These are phyloP conservation scores for Spongispora temasekensis DNA, from an alignment of 1,284 basidiomycete species.

Conservation along the genomic window DNA sequence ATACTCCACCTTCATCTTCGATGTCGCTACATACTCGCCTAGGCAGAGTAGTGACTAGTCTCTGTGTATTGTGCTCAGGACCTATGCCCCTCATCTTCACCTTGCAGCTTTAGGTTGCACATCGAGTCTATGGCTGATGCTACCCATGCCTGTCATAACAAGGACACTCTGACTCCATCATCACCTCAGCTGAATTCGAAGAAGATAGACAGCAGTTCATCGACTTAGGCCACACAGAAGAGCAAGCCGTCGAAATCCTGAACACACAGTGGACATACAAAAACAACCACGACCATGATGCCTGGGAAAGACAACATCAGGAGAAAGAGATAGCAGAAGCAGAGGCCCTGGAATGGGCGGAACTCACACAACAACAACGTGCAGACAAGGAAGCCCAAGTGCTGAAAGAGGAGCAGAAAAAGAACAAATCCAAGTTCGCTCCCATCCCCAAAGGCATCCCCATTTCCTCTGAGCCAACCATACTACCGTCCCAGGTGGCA, in stretches of 20 bases:
- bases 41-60: too few relatives aligned
- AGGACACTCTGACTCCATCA: too few relatives aligned
- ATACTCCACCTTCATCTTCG: too few relatives aligned
- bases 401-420: not conserved
- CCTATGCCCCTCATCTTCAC: too few relatives aligned
- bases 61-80: too few relatives aligned
- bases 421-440: not conserved
- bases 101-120: too few relatives aligned
- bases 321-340: not conserved
- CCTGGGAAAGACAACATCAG: not conserved
- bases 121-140: too few relatives aligned
- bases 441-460: not conserved
- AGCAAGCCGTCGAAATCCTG: not conserved
- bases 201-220: not conserved
- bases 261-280: not conserved
- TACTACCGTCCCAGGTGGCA: not conserved
- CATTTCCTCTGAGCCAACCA: not conserved
- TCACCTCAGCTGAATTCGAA: not conserved
- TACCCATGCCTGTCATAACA: too few relatives aligned
- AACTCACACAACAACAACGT: not conserved
- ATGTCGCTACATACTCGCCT: too few relatives aligned
- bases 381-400: not conserved
- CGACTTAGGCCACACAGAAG: not conserved
- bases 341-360: not conserved
- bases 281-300: not conserved